Conservation (phyloP, 2,329 filamentous ascomycete genomes). For the Xylariaceae sp. region DNA sequence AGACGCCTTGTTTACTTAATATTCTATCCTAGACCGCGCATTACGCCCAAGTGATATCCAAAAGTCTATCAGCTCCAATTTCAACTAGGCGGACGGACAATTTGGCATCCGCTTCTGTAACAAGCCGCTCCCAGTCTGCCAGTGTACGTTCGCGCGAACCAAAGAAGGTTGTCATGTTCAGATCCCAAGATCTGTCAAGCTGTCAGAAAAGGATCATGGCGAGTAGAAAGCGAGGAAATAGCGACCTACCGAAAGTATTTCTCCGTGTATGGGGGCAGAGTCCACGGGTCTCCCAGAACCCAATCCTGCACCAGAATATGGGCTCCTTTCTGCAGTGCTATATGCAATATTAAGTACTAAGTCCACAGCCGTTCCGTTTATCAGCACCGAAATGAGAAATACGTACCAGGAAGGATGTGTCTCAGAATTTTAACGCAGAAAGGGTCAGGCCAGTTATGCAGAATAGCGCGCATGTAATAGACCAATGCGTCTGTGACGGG, state of each 20-base stretch:
- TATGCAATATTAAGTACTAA: not conserved
- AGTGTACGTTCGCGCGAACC: not conserved
- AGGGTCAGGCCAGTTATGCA: conserved; percentile 1
- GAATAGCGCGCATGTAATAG: not conserved
- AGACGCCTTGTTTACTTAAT: no score
- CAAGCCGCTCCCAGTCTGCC: not conserved
- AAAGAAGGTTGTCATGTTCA: not conserved
- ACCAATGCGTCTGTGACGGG: not conserved
- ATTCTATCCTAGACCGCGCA: not conserved
- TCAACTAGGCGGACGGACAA: not conserved
- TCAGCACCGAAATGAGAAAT: not conserved
- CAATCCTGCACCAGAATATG: not conserved
- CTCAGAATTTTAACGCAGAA: not conserved
- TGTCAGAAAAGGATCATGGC: not conserved
- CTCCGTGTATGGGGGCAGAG: not conserved
- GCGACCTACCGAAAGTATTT: not conserved
- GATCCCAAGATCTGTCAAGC: not conserved
- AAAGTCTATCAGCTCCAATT: not conserved
- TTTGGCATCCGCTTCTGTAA: not conserved
- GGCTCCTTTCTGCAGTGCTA: not conserved
- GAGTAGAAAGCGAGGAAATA: not conserved
- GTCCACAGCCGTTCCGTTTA: not conserved
- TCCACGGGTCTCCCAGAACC: not conserved
- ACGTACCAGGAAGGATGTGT: not conserved
- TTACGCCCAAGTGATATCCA: not conserved